Percentiles rank a stretch among this genome's conserved stretches.
These are phyloP conservation scores for Septoria petroselini DNA, from an alignment of 2,329 filamentous ascomycete species.

Conservation along the genomic window DNA sequence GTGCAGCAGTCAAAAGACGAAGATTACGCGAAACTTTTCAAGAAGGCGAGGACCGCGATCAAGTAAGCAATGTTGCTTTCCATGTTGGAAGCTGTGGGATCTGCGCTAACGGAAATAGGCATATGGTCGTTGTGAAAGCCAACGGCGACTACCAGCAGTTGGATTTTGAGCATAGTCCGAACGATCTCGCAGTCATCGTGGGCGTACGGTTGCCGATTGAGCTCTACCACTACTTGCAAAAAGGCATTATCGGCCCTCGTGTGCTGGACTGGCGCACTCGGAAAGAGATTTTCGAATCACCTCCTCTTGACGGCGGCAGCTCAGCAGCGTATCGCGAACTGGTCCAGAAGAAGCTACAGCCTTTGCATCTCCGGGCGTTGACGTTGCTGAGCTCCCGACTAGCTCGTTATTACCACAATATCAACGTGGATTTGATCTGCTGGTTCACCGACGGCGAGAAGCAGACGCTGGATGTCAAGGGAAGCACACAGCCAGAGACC, in stretches of 20 bases:
- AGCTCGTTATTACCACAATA: slow-evolving; percentile 78
- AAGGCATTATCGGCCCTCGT: slow-evolving; percentile 73
- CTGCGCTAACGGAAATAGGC: slow-evolving; percentile 37
- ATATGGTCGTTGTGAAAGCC: slow-evolving; percentile 76
- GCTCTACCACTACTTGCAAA: slow-evolving; percentile 64
- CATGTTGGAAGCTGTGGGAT: too few species aligned
- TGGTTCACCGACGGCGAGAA: slow-evolving; percentile 77
- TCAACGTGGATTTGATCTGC: slow-evolving; percentile 70
- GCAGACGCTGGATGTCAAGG: slow-evolving; percentile 41
- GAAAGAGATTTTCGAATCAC: slow-evolving; percentile 70
- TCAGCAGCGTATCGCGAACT: slow-evolving; percentile 78
- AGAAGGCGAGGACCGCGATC: slow-evolving; percentile 77
- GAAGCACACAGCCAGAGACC: slow-evolving; percentile 17
- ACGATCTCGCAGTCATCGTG: slow-evolving; percentile 86
- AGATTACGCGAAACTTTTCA: slow-evolving; percentile 81
- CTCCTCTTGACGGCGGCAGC: slow-evolving; percentile 81
- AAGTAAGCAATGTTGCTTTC: slow-evolving; percentile 43
- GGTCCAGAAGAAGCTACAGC: slow-evolving; percentile 69
- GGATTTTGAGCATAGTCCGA: slow-evolving; percentile 69
- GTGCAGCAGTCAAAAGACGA: slow-evolving; percentile 77
- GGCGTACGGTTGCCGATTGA: slow-evolving; percentile 3
- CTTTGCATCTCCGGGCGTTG: slow-evolving; percentile 72
- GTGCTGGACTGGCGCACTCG: slow-evolving; percentile 80
- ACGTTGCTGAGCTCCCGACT: slow-evolving; percentile 75
- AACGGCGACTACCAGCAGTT: slow-evolving; percentile 75